Conservation (phyloP, 1,284 basidiomycete species). For the Singerocomus inundabilis region DNA sequence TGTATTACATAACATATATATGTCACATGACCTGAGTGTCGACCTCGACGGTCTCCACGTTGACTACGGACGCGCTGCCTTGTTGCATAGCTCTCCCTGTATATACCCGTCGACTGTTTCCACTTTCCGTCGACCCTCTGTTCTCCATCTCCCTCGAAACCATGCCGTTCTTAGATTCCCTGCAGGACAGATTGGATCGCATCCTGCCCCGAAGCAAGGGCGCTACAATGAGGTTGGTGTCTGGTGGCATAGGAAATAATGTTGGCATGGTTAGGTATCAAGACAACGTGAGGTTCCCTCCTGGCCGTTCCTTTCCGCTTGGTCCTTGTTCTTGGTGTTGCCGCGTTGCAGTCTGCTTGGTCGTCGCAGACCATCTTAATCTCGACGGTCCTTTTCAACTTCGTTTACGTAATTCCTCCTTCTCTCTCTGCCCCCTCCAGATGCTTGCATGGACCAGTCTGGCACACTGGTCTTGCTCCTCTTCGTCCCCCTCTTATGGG, state of each 20-base stretch:
- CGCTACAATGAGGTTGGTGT: conserved; percentile 30
- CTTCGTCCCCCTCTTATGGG: conserved; percentile 58
- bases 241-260: conserved; percentile 54
- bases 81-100: conserved; percentile 8
- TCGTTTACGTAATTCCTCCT: conserved; percentile 54
- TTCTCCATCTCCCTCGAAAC: neutral
- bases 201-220: conserved; percentile 23
- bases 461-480: conserved; percentile 57
- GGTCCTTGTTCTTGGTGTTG: conserved; percentile 2
- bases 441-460: conserved; percentile 42
- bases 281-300: conserved; percentile 59
- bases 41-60: neutral
- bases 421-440: conserved; percentile 39
- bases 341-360: conserved; percentile 19
- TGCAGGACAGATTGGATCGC: conserved; percentile 33
- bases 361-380: conserved; percentile 17
- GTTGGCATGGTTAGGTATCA: conserved; percentile 61
- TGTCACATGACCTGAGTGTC: conserved; percentile 22
- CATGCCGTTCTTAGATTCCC: conserved; percentile 26
- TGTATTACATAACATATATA: conserved; percentile 16
- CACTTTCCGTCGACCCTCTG: neutral
- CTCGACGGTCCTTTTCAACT: conserved; percentile 22
- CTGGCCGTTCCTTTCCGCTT: conserved; percentile 7
- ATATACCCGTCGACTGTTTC: conserved; percentile 2
- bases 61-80: conserved; percentile 20